A percentile compares a stretch with the other conserved stretches of the same genome.
Evolutionary conservation across 768 basidiomycete genomes (phyloP).

Genomic region (Podaxis carcinomalis): DNA sequence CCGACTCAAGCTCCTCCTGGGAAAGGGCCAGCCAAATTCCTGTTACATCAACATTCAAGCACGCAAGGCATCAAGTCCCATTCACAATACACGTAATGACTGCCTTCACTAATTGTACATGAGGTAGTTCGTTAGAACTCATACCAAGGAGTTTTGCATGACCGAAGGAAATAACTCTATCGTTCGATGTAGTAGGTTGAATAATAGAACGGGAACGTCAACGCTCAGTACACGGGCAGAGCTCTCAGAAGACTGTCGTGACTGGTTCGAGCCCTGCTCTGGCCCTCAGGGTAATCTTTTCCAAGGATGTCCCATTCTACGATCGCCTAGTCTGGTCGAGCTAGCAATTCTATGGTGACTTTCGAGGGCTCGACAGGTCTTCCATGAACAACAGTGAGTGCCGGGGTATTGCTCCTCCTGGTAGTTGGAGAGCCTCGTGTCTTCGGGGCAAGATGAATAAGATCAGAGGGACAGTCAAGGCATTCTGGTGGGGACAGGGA

Average conservation of each 20-base stretch:
- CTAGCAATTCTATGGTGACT: conserved; percentile 28
- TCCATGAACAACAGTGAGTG: not conserved
- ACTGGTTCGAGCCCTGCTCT: not conserved
- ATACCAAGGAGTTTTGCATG: not conserved
- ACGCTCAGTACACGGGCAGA: too few species aligned
- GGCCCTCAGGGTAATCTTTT: not conserved
- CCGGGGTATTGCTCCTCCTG: not conserved
- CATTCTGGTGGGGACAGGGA: not conserved
- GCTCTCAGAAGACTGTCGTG: too few species aligned
- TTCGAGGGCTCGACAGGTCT: conserved; percentile 18
- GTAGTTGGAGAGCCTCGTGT: not conserved
- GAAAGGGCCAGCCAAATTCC: not conserved
- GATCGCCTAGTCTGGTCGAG: conserved; percentile 29
- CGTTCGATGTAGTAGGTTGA: not conserved
- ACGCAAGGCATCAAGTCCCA: not conserved
- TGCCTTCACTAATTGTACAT: not conserved
- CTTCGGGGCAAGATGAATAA: not conserved
- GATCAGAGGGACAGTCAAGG: not conserved
- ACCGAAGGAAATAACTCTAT: not conserved
- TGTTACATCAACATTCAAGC: not conserved
- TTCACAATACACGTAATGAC: not conserved
- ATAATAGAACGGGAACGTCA: not conserved
- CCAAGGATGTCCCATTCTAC: conserved; percentile 8
- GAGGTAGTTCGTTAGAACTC: not conserved
- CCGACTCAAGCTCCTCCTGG: not conserved